Conservation (phyloP, 306 rosid genomes). For the Vigna trinervia region DNA sequence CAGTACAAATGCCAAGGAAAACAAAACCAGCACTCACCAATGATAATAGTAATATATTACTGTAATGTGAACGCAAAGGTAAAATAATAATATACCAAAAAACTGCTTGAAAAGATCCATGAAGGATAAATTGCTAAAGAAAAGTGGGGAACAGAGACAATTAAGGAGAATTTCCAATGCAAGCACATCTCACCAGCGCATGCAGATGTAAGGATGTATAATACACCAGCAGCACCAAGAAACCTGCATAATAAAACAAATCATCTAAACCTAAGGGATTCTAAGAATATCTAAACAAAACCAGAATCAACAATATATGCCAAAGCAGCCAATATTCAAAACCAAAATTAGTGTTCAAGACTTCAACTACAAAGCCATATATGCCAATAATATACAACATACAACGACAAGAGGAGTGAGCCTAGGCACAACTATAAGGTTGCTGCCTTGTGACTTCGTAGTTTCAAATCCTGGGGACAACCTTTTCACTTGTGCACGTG, state of each 20-base stretch:
- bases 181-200: slow-evolving; percentile 57
- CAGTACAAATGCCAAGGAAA: slow-evolving; percentile 38
- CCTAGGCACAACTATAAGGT: background rate
- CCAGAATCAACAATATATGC: slow-evolving; percentile 25
- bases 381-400: slow-evolving; percentile 23
- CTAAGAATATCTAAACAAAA: slow-evolving; percentile 43
- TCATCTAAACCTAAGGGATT: slow-evolving; percentile 56
- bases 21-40: slow-evolving; percentile 32
- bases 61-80: slow-evolving; percentile 26
- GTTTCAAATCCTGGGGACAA: background rate
- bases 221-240: slow-evolving; percentile 56
- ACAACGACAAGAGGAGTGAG: background rate
- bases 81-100: slow-evolving; percentile 4
- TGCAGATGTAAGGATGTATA: slow-evolving; percentile 38
- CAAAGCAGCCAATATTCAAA: slow-evolving; percentile 25
- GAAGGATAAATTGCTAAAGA: slow-evolving; percentile 24
- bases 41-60: background rate
- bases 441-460: background rate
- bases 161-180: slow-evolving; percentile 37
- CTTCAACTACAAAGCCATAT: slow-evolving; percentile 20
- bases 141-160: slow-evolving; percentile 21
- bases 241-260: slow-evolving; percentile 61
- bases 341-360: slow-evolving; percentile 1
- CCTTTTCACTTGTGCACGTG: background rate
- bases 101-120: slow-evolving; percentile 15